phyloP scores from a whole-genome alignment of 2,329 filamentous ascomycete genomes.

The Zopfia rhizophila region DNA sequence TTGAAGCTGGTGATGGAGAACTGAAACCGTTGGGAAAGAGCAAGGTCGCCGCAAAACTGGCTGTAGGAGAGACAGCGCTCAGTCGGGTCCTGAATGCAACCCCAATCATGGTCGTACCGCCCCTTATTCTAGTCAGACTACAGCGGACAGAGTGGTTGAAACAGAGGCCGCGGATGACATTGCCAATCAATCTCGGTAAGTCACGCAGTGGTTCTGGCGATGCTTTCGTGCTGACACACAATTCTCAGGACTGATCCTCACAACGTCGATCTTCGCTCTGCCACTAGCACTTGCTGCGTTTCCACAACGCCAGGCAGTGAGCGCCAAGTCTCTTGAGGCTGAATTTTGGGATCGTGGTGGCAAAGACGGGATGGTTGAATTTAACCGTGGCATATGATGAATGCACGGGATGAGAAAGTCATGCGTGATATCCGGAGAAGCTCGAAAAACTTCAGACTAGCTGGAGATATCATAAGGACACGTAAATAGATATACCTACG shows the following conservation, averaged over 20 bases:
- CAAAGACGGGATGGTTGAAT: slow-evolving; percentile 85
- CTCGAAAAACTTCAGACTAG: no score
- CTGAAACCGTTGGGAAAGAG: slow-evolving; percentile 83
- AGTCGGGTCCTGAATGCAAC: slow-evolving; percentile 93
- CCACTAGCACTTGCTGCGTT: slow-evolving; percentile 92
- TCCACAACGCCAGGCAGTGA: slow-evolving; percentile 87
- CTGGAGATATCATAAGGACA: not conserved
- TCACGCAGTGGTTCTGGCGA: slow-evolving; percentile 27
- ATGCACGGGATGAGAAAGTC: not conserved
- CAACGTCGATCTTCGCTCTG: slow-evolving; percentile 86
- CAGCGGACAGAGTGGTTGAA: slow-evolving; percentile 87
- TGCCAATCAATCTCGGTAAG: slow-evolving; percentile 81
- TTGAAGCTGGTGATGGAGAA: slow-evolving; percentile 68
- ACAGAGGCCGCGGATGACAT: slow-evolving; percentile 77
- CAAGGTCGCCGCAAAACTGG: slow-evolving; percentile 85
- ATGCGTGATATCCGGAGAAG: not conserved
- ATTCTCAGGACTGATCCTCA: slow-evolving; percentile 80
- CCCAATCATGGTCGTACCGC: slow-evolving; percentile 96
- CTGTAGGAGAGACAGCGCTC: slow-evolving; percentile 91
- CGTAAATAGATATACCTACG: not conserved
- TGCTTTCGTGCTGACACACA: no score
- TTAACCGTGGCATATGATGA: slow-evolving; percentile 88
- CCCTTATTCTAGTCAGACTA: slow-evolving; percentile 83
- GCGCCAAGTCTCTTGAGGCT: slow-evolving; percentile 78
- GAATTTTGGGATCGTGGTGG: slow-evolving; percentile 88